phyloP scores from a whole-genome alignment of 345 rosid species.

The Populus nigra region DNA sequence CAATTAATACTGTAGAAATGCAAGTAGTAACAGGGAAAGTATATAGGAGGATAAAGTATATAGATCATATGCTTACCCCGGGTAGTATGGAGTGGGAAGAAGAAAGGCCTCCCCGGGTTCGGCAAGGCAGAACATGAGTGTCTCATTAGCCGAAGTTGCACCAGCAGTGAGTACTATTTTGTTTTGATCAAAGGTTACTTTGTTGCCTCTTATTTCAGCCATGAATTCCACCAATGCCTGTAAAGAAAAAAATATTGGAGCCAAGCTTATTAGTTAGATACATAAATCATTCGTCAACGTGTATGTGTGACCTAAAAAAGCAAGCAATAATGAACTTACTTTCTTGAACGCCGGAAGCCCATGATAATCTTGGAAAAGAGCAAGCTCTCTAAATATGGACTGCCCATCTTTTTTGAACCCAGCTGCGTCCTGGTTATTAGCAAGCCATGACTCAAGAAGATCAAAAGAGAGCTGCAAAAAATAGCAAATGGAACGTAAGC shows the following conservation, averaged over 20 bases:
- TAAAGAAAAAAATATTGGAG: not conserved
- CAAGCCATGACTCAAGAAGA: conserved; percentile 25
- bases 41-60: not conserved
- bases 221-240: conserved; percentile 23
- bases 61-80: conserved; percentile 22
- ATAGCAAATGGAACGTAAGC: too few species aligned
- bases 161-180: conserved; percentile 38
- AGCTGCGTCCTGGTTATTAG: conserved; percentile 8
- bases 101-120: conserved; percentile 31
- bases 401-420: conserved; percentile 16
- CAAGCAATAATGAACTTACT: not conserved
- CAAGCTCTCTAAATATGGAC: conserved; percentile 26
- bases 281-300: too few species aligned
- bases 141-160: conserved; percentile 36
- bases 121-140: conserved; percentile 35
- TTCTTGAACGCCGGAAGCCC: conserved; percentile 33
- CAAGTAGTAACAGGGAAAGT: too few species aligned
- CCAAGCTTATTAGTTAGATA: too few species aligned
- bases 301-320: not conserved
- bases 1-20: too few species aligned
- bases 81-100: conserved; percentile 34
- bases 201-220: conserved; percentile 29
- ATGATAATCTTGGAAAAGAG: conserved; percentile 36
- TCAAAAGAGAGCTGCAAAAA: conserved; percentile 32
- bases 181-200: conserved; percentile 24